Evolutionary conservation across 257 asterid species (phyloP), one percentile per base, ranked within the genome.

Genomic region (Anisodus tanguticus): DNA sequence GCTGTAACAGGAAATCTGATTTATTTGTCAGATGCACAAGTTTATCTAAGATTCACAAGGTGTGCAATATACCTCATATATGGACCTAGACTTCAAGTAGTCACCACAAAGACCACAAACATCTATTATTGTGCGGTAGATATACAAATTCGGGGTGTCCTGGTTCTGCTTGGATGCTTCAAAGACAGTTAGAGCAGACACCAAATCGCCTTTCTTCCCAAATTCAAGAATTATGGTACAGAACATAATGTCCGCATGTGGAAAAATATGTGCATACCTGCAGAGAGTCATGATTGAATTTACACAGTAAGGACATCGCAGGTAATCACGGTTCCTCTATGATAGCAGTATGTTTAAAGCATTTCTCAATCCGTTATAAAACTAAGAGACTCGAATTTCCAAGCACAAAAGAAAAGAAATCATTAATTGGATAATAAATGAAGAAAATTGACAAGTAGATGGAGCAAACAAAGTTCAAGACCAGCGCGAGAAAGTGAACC

Each of bases 21-120:
- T 53, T 66, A 83, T 80, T 83, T 69, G 6, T 31, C 8, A 51
- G 9, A 47, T 41, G 49, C 69, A 76, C 80, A 66, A 51, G 74
- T 60, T 51, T 63, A 84, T 16, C 57, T 39, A 35, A 62, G 80
- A 84, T 84, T 81, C 82, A 37, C 67, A 85, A 16, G 70, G 70
- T 39, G 41, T 77, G 11, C 83, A 37, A 55, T 92, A 94, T 93
- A 96, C 99, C 98, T 96, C 92, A 80, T 89, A 96, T 84, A 96
- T 93, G 86, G 89, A 76, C 87, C 99, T 90, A 26, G 99, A 91
- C 92, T 94, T 93, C 91, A 89, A 63, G 90, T 87, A 91, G 90
- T 93, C 91, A 49, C 98, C 97, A 87, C 98, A 96, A 90, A 92
- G 97, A 83, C 99, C 98, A 81, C 99, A 96, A 81, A 90, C 98